Base-by-base conservation (phyloP, 257 asterid species). In the Misopates orontium region DNA sequence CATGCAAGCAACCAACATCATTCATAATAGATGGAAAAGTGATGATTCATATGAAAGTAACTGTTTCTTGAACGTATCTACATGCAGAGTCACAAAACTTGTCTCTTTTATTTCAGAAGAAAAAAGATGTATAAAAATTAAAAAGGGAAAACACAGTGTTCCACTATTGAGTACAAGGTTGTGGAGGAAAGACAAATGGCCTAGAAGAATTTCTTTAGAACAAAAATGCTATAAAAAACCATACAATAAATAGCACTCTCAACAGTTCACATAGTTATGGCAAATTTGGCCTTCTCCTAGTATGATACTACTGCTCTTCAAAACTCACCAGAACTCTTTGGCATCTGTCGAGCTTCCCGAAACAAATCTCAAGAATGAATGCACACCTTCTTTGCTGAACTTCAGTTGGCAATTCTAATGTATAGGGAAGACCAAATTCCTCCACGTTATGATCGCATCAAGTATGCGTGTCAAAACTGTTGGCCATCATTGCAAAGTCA, bases 81-180 rank as follows among this genome's bases (percentile, higher is more conserved):
- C 52, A 32, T 41, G 36, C 1, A 14, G 25, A 1, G 13, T 1
- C 19, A 25, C 15, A 32, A 5, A 36, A 60, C 11, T 48, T 25
- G 32, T 47, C 22, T 21, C n/a, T 10, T 9, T 58, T 45, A 36
- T 36, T 36, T 36, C 42, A 36, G 66, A 40, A 60, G 32, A 51
- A 48, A 67, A 52, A n/a, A n/a, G n/a, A n/a, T n/a, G 24, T 32
- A 22, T 54, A 28, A n/a, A n/a, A n/a, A n/a, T n/a, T 63, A 45
- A 56, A 31, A 40, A 18, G 18, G 55, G 50, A 71, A 56, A 61
- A 11, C 22, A 18, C 31, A 10, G 50, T 62, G 48, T 54, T 25
- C 15, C 44, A 25, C 55, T 28, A 64, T 63, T 56, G 64, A n/a
- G n/a, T 64, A 75, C 77, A 72, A 39, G 49, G 62, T 67, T 57